Conservation (phyloP, 2,329 filamentous ascomycete species). For the Colletotrichum sp. region DNA sequence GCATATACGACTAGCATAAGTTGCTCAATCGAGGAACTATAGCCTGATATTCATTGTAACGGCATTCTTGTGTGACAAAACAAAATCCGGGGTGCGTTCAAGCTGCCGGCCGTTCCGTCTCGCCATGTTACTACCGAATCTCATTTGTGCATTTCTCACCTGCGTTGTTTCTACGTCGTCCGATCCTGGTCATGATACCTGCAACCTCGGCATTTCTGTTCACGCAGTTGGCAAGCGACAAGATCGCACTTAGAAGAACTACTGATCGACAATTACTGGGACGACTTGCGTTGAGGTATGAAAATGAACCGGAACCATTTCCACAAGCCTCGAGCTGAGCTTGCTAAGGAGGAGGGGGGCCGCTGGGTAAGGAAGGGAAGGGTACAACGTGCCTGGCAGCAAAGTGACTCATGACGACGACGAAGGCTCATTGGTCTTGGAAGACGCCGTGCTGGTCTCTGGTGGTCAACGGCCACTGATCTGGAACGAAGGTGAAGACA, state of each 20-base stretch:
- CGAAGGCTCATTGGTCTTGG: not conserved
- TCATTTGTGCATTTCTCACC: not conserved
- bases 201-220: not conserved
- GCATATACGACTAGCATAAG: not conserved
- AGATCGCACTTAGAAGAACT: not conserved
- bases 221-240: not conserved
- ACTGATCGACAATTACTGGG: not conserved
- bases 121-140: not conserved
- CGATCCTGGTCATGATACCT: not conserved
- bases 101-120: not conserved
- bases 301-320: not conserved
- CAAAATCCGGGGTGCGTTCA: not conserved
- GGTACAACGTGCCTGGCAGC: not conserved
- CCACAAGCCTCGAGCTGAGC: too few species aligned
- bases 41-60: not conserved
- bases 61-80: not conserved
- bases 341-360: not conserved
- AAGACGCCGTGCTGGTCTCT: not conserved
- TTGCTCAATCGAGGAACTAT: not conserved
- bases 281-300: not conserved
- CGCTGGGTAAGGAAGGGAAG: not conserved
- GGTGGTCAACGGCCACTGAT: not conserved
- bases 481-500: not conserved
- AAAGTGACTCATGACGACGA: not conserved
- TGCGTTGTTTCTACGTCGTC: not conserved